phyloP scores from a whole-genome alignment of 495 filamentous ascomycete genomes.

The Letharia lupina region DNA sequence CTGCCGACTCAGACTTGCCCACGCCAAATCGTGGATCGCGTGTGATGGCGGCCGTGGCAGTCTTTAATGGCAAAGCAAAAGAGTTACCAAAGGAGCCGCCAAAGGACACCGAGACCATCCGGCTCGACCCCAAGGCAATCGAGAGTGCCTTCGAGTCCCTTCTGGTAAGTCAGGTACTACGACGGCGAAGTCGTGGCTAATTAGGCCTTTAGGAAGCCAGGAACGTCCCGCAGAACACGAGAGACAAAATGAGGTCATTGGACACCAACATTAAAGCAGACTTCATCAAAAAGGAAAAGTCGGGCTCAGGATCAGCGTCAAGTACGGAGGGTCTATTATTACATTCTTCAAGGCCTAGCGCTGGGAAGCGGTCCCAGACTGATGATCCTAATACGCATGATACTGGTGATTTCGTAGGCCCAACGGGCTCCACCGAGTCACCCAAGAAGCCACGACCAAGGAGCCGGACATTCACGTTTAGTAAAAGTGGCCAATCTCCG shows the following conservation, averaged over 20 bases:
- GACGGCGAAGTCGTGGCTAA: slow-evolving; percentile 28
- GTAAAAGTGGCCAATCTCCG: slow-evolving; percentile 50
- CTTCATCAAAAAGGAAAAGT: slow-evolving; percentile 82
- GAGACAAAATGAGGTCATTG: slow-evolving; percentile 85
- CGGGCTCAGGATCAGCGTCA: slow-evolving; percentile 46
- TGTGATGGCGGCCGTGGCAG: slow-evolving; percentile 59
- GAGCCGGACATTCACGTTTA: slow-evolving; percentile 69
- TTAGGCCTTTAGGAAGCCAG: slow-evolving; percentile 57
- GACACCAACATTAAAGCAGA: slow-evolving; percentile 87
- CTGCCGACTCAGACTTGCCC: slow-evolving; percentile 17
- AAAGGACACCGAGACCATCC: slow-evolving; percentile 40
- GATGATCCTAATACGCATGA: slow-evolving; percentile 17
- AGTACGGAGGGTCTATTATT: slow-evolving; percentile 29
- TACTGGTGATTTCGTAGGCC: slow-evolving; percentile 25
- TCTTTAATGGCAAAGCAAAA: slow-evolving; percentile 43
- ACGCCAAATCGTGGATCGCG: slow-evolving; percentile 35
- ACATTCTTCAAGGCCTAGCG: slow-evolving; percentile 14
- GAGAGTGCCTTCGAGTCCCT: slow-evolving; percentile 45
- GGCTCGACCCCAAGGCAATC: slow-evolving; percentile 39
- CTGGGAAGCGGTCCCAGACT: slow-evolving; percentile 34
- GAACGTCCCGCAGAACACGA: slow-evolving; percentile 88
- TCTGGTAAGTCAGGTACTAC: slow-evolving; percentile 29
- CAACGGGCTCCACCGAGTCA: slow-evolving; percentile 17
- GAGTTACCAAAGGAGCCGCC: slow-evolving; percentile 28
- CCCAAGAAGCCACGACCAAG: slow-evolving; percentile 51